Evolutionary conservation across 192 early-diverging fungal species (phyloP).

Genomic region (Dissophora ornata): DNA sequence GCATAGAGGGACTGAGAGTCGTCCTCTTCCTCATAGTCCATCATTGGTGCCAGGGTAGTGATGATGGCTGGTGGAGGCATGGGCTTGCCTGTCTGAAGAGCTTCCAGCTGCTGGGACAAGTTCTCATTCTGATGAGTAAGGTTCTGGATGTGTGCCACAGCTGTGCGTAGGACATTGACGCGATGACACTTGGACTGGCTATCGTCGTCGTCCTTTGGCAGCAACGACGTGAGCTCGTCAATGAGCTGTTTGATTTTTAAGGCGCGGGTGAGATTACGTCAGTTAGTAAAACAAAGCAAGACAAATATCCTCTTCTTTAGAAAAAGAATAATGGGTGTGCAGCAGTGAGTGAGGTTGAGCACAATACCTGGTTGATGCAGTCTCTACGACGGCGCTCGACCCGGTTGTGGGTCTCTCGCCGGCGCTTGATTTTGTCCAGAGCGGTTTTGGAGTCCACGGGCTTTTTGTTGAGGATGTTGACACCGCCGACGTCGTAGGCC

Average conservation of each 20-base stretch:
- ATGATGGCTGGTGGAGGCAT: slow-evolving; percentile 29
- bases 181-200: slow-evolving; percentile 59
- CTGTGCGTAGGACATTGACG: slow-evolving; percentile 56
- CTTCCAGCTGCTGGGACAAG: slow-evolving; percentile 42
- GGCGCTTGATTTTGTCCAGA: slow-evolving; percentile 72
- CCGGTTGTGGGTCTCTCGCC: slow-evolving; percentile 79
- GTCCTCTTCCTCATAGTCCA: slow-evolving; percentile 2
- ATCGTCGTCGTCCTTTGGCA: slow-evolving; percentile 52
- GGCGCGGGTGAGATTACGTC: background rate
- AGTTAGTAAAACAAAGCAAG: background rate
- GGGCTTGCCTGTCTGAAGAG: slow-evolving; percentile 15
- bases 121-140: slow-evolving; percentile 66
- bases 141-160: slow-evolving; percentile 68
- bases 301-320: too few species aligned
- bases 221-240: slow-evolving; percentile 54
- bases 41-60: slow-evolving; percentile 20
- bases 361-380: slow-evolving; percentile 60
- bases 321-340: background rate
- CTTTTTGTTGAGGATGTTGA: slow-evolving; percentile 79
- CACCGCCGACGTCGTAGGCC: slow-evolving; percentile 66
- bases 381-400: slow-evolving; percentile 78
- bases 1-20: background rate
- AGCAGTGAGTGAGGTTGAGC: background rate
- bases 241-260: slow-evolving; percentile 48
- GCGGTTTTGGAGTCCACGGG: slow-evolving; percentile 76